Conservation (phyloP, 441 rosid genomes). For the Daphne laureola region DNA sequence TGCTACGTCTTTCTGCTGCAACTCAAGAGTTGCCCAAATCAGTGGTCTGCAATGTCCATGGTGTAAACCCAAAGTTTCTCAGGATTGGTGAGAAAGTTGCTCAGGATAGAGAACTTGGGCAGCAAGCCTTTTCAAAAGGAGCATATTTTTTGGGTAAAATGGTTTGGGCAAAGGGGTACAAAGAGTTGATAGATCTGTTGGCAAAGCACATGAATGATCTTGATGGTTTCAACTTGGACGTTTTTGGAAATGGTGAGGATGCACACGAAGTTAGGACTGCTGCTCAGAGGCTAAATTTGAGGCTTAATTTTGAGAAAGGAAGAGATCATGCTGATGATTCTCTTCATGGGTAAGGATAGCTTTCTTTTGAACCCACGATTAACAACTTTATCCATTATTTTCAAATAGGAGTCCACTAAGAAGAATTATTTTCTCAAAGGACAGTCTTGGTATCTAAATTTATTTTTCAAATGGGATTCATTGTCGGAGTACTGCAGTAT, state of each 20-base stretch:
- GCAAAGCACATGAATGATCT: slow-evolving; percentile 73
- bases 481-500: too few species aligned
- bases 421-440: slow-evolving; percentile 1
- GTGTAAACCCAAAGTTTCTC: slow-evolving; percentile 91
- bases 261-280: slow-evolving; percentile 72
- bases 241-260: slow-evolving; percentile 95
- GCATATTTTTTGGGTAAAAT: slow-evolving; percentile 95
- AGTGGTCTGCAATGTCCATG: slow-evolving; percentile 89
- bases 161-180: slow-evolving; percentile 99
- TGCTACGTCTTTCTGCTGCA: slow-evolving; percentile 94
- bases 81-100: slow-evolving; percentile 82
- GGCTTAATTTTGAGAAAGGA: slow-evolving; percentile 81
- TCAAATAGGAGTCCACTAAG: neutral
- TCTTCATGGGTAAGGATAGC: slow-evolving; percentile 65
- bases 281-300: slow-evolving; percentile 60
- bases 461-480: too few species aligned
- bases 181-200: slow-evolving; percentile 79
- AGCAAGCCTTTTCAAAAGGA: slow-evolving; percentile 88
- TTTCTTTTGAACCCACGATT: neutral
- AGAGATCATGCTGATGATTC: slow-evolving; percentile 92
- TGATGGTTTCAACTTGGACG: slow-evolving; percentile 77
- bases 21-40: slow-evolving; percentile 94
- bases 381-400: neutral
- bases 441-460: neutral
- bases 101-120: slow-evolving; percentile 76